phyloP scores from a whole-genome alignment of 805 yeast species.

The Priceomyces melissophilus region DNA sequence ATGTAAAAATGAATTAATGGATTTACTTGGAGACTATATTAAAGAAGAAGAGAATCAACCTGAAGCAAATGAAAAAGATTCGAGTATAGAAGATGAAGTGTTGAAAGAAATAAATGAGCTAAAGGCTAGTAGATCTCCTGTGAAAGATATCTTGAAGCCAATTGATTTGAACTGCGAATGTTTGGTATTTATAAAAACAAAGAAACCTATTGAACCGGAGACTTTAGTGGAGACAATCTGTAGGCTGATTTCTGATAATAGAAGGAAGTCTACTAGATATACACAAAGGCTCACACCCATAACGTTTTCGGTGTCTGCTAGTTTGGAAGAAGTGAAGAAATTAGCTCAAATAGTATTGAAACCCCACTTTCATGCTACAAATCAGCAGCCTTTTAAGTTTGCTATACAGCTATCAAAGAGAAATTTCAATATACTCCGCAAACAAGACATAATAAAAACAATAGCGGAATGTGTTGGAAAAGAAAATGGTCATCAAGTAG shows the following conservation, averaged over 20 bases:
- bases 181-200: slow-evolving; percentile 77
- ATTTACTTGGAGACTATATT: slow-evolving; percentile 45
- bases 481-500: slow-evolving; percentile 71
- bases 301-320: slow-evolving; percentile 68
- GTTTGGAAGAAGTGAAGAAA: slow-evolving; percentile 61
- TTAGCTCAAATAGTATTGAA: slow-evolving; percentile 57
- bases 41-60: slow-evolving; percentile 15
- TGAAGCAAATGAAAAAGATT: slow-evolving; percentile 27
- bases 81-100: slow-evolving; percentile 70
- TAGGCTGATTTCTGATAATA: slow-evolving; percentile 50
- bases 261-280: slow-evolving; percentile 60
- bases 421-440: slow-evolving; percentile 69
- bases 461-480: slow-evolving; percentile 72
- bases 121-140: slow-evolving; percentile 41
- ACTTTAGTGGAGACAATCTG: slow-evolving; percentile 63
- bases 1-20: slow-evolving; percentile 70
- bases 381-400: slow-evolving; percentile 48
- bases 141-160: slow-evolving; percentile 48
- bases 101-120: slow-evolving; percentile 66
- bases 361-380: slow-evolving; percentile 60
- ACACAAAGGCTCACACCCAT: slow-evolving; percentile 82
- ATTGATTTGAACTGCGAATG: slow-evolving; percentile 76
- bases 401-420: slow-evolving; percentile 81
- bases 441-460: slow-evolving; percentile 68
- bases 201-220: slow-evolving; percentile 77